Percentiles rank a stretch among this genome's conserved stretches.
Conservation (phyloP, 2,329 filamentous ascomycete genomes). For the Talaromyces sp. region DNA sequence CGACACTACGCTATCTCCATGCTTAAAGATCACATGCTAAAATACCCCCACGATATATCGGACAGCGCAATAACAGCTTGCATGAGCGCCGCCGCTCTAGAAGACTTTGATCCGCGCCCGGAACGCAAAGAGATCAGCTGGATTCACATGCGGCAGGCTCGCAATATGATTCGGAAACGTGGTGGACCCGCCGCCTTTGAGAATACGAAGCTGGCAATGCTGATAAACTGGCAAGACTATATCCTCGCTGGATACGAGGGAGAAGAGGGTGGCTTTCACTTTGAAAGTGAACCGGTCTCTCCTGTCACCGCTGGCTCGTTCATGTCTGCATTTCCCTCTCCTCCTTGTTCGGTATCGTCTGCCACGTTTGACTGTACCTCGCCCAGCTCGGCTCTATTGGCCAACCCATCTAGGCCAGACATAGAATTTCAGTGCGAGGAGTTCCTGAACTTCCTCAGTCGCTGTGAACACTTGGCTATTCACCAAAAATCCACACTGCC, state of each 20-base stretch:
- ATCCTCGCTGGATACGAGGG: constrained; percentile 36
- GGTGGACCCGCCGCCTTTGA: constrained; percentile 32
- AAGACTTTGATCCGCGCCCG: constrained; percentile 35
- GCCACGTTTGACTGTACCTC: constrained; percentile 1
- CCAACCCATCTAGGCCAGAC: constrained; percentile 22
- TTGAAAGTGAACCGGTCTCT: constrained; percentile 20
- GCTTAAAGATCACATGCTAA: constrained; percentile 28
- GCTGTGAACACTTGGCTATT: constrained; percentile 32
- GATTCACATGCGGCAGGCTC: constrained; percentile 36
- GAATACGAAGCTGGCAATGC: constrained; percentile 33
- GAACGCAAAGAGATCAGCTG: constrained; percentile 33
- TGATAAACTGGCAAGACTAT: constrained; percentile 41
- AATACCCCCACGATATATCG: constrained; percentile 28
- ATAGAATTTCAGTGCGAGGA: constrained; percentile 31
- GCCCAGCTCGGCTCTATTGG: constrained; percentile 5
- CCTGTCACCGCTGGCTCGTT: constrained; percentile 8
- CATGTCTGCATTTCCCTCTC: constrained; percentile 18
- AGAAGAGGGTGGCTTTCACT: constrained; percentile 29
- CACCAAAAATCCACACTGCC: constrained; percentile 20
- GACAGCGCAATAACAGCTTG: constrained; percentile 36
- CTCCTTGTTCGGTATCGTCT: constrained; percentile 10
- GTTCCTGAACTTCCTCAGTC: constrained; percentile 34
- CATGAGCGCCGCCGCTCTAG: constrained; percentile 34
- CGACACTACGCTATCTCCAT: constrained; percentile 28
- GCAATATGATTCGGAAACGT: constrained; percentile 32